Percentiles rank a stretch among this genome's conserved stretches.
Evolutionary conservation across 495 filamentous ascomycete genomes (phyloP).

Genomic region (Cryomyces minteri): DNA sequence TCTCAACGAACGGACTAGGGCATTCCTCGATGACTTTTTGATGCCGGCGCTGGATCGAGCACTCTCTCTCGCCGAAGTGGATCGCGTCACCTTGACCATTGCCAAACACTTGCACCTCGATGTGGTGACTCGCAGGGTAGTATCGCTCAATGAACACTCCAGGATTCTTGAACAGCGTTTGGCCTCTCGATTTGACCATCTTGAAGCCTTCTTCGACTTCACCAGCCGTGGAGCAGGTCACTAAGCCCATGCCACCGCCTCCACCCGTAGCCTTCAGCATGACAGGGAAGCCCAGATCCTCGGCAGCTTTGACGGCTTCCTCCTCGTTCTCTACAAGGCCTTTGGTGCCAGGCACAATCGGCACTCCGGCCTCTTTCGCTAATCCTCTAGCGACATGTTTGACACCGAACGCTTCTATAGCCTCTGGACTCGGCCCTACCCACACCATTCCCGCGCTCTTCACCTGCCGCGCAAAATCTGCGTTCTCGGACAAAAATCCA

Average conservation of each 20-base stretch:
- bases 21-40: slow-evolving; percentile 39
- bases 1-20: slow-evolving; percentile 31
- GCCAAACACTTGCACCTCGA: slow-evolving; percentile 41
- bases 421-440: slow-evolving; percentile 32
- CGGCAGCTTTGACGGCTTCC: slow-evolving; percentile 24
- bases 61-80: slow-evolving; percentile 38
- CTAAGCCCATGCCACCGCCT: slow-evolving; percentile 38
- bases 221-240: slow-evolving; percentile 11
- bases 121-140: slow-evolving; percentile 24
- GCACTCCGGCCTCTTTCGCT: slow-evolving; percentile 30
- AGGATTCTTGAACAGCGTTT: slow-evolving; percentile 17
- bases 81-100: slow-evolving; percentile 31
- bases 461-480: slow-evolving; percentile 31
- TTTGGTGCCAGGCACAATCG: slow-evolving; percentile 32
- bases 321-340: slow-evolving; percentile 28
- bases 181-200: slow-evolving; percentile 12
- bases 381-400: slow-evolving; percentile 37
- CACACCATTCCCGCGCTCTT: slow-evolving; percentile 31
- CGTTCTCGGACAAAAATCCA: slow-evolving; percentile 41
- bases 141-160: slow-evolving; percentile 14
- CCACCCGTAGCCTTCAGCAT: slow-evolving; percentile 41
- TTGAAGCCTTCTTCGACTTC: slow-evolving; percentile 15
- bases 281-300: slow-evolving; percentile 32
- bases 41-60: slow-evolving; percentile 38
- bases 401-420: slow-evolving; percentile 35